Evolutionary conservation across 495 filamentous ascomycete genomes (phyloP).

Genomic region (Aspergillus mulundensis): DNA sequence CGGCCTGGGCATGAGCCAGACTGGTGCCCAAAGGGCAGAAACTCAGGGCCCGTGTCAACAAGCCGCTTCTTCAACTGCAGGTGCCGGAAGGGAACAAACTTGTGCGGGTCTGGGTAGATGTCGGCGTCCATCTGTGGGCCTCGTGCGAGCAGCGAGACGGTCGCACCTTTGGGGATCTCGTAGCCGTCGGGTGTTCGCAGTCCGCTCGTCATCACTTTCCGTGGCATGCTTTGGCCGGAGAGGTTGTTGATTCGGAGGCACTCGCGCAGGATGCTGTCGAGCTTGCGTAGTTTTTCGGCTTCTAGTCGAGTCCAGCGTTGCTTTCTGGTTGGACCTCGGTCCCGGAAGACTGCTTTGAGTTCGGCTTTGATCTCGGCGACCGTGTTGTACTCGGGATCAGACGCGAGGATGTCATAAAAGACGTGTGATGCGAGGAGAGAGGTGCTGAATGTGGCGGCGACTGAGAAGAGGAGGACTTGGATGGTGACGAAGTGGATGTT

Average conservation of each 20-base stretch:
- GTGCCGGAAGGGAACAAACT: background rate
- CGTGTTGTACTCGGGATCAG: background rate
- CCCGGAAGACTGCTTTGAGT: background rate
- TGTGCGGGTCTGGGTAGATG: background rate
- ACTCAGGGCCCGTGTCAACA: background rate
- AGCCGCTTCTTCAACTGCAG: background rate
- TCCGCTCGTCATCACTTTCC: background rate
- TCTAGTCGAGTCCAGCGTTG: background rate
- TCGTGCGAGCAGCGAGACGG: background rate
- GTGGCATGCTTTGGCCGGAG: background rate
- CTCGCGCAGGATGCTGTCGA: background rate
- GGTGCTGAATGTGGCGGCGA: background rate
- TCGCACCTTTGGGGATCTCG: background rate
- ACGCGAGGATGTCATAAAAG: background rate
- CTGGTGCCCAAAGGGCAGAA: background rate
- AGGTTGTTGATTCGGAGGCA: background rate
- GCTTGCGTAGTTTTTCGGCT: background rate
- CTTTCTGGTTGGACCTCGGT: background rate
- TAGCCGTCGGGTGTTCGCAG: background rate
- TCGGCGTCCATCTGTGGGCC: background rate
- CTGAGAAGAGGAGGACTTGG: background rate
- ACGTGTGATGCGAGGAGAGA: background rate
- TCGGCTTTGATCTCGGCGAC: background rate
- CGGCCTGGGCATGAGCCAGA: background rate
- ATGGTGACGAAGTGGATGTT: background rate